Evolutionary conservation across 108 stramenopile genomes (phyloP).

Genomic region (Cylindrotheca fusiformis): DNA sequence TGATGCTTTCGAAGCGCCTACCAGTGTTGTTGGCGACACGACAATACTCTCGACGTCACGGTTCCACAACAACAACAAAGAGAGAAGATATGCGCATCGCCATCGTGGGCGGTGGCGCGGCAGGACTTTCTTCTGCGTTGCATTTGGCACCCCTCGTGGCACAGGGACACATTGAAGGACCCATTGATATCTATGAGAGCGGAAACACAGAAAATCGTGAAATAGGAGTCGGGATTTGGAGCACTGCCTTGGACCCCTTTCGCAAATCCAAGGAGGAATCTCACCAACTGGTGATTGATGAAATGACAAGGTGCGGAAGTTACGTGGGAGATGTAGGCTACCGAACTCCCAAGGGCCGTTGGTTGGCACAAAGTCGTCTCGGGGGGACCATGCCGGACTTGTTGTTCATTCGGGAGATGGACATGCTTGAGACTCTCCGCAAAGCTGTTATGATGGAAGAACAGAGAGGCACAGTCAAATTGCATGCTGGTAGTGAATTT

Average conservation of each 20-base stretch:
- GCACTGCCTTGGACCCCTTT: slow-evolving; percentile 74
- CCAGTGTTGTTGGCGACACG: background rate
- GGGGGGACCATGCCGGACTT: slow-evolving; percentile 46
- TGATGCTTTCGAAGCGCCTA: background rate
- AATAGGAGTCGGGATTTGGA: slow-evolving; percentile 88
- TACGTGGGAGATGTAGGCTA: slow-evolving; percentile 77
- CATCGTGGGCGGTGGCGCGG: slow-evolving; percentile 77
- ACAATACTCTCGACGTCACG: background rate
- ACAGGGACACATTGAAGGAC: slow-evolving; percentile 54
- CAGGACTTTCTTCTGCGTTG: slow-evolving; percentile 74
- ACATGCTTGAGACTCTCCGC: slow-evolving; percentile 55
- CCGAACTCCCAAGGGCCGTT: slow-evolving; percentile 72
- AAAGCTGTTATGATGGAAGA: slow-evolving; percentile 63
- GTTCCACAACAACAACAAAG: background rate
- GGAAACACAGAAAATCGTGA: slow-evolving; percentile 35
- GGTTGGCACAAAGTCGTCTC: slow-evolving; percentile 73
- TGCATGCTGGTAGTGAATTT: slow-evolving; percentile 35
- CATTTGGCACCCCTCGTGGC: slow-evolving; percentile 78
- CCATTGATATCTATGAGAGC: slow-evolving; percentile 75
- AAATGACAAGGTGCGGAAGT: slow-evolving; percentile 44
- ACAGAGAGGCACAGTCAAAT: slow-evolving; percentile 45
- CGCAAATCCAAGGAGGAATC: slow-evolving; percentile 43
- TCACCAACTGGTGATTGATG: slow-evolving; percentile 46
- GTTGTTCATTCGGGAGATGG: slow-evolving; percentile 74
- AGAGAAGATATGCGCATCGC: slow-evolving; percentile 64